Conservation (phyloP, 441 rosid species). For the Sinapis alba region DNA sequence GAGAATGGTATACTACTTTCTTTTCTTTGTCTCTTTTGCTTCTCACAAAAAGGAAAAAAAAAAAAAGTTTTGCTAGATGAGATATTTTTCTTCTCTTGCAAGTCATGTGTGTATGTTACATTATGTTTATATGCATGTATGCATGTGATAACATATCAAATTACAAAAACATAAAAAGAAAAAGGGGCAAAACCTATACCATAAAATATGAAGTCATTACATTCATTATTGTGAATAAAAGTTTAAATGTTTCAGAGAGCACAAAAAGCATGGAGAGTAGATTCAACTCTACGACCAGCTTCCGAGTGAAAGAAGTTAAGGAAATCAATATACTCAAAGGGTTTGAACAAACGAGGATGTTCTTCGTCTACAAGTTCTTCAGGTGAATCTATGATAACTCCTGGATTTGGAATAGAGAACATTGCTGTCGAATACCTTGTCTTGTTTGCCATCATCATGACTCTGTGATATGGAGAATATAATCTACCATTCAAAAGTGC, state of each 20-base stretch:
- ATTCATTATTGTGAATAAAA: neutral
- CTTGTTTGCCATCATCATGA: conserved; percentile 53
- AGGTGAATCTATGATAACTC: conserved; percentile 53
- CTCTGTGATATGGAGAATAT: conserved; percentile 45
- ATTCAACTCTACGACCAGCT: conserved; percentile 33
- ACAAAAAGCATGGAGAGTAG: conserved; percentile 30
- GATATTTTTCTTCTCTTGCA: too few relatives aligned
- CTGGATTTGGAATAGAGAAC: conserved; percentile 58
- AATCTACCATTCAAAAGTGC: conserved; percentile 40
- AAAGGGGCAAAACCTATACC: neutral
- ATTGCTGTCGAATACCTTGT: conserved; percentile 58
- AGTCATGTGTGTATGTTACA: too few relatives aligned
- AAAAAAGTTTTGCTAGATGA: too few relatives aligned
- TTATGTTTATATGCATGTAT: neutral
- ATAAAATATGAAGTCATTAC: neutral
- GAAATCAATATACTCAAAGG: conserved; percentile 45
- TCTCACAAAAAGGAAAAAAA: too few relatives aligned
- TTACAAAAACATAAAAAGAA: neutral
- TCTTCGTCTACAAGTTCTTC: conserved; percentile 58
- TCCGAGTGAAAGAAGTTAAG: conserved; percentile 17
- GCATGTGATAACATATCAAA: neutral
- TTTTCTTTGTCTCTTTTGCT: too few relatives aligned
- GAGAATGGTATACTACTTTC: too few relatives aligned
- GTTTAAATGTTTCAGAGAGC: conserved; percentile 15
- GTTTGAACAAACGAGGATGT: conserved; percentile 60